Base-by-base conservation (phyloP, 2,329 filamentous ascomycete genomes). In the Beauveria asiatica region DNA sequence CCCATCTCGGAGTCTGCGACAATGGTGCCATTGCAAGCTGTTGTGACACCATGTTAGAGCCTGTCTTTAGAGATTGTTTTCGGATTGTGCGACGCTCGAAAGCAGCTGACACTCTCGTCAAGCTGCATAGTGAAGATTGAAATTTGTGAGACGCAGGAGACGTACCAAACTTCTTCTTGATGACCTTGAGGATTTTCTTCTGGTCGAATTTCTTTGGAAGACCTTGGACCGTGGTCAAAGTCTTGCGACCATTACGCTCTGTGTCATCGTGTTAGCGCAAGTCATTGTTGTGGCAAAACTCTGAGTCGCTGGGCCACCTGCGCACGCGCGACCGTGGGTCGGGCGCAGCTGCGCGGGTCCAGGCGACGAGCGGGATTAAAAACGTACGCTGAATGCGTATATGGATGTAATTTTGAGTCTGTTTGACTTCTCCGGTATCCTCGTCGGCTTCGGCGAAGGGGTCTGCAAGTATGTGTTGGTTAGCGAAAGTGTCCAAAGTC, bases 361-460 rank as follows among this genome's bases (percentile, higher is more conserved):
- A 53, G 27, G 57, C 55, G 60, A 33, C 21, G 23, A 25, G 54
- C 55, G 39, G 55, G 48, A 64, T 59, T 50, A 56, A 37, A 59
- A 39, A 86, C 89, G 74, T 87, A 97, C 93, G 94, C 78, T 99
- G 94, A 76, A 97, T 97, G 80, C 94, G 92, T 79, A 99, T 97
- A 82, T 97, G 94, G 78, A 97, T 96, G 78, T 97, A 96, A 80
- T 96, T 95, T 81, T 96, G 90, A 76, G 89, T 87, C 83, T 94
- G 89, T 81, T 94, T 94, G 76, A 86, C 88, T 81, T 96, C 90
- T 83, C 92, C 92, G 78, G 89, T 92, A 79, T 96, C 92, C 88
- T 97, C 93, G 90, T 97, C 94, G 86, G 92, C 94, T 90, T 97
- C 94, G 88, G 94, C 94, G 91, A 99, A 99, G 89, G 94, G 94